phyloP scores from a whole-genome alignment of 257 asterid genomes.

The Ballota nigra region DNA sequence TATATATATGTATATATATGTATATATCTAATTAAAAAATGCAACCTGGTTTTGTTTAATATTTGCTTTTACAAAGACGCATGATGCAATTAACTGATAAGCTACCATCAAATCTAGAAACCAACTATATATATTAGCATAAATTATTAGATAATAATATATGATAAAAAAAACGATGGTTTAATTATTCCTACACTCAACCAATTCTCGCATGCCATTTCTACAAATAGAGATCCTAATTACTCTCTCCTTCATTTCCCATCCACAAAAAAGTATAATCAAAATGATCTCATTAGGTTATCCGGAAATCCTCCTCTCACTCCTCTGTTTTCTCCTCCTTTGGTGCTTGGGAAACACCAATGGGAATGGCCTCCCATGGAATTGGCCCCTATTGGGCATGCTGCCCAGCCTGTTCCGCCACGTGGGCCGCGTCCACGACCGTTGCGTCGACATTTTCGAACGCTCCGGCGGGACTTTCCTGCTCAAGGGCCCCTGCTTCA shows the following conservation, averaged over 20 bases:
- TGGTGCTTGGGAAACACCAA: conserved; percentile 23
- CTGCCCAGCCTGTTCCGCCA: conserved; percentile 38
- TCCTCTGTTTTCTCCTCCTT: conserved; percentile 23
- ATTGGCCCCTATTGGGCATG: conserved; percentile 52
- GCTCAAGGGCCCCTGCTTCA: conserved; percentile 45
- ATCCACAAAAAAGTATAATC: background rate
- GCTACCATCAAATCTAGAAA: conserved; percentile 34
- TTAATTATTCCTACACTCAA: conserved; percentile 29
- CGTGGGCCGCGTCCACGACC: conserved; percentile 38
- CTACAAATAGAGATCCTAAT: background rate
- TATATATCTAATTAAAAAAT: too few relatives aligned
- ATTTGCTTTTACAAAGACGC: background rate
- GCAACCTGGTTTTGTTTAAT: too few relatives aligned
- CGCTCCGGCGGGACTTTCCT: conserved; percentile 33
- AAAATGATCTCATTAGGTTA: conserved; percentile 33
- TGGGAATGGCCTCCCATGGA: conserved; percentile 37
- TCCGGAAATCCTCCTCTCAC: conserved; percentile 35
- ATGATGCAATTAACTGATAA: conserved; percentile 27
- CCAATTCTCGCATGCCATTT: background rate
- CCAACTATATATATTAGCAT: background rate
- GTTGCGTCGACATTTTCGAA: conserved; percentile 23
- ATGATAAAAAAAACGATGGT: conserved; percentile 5
- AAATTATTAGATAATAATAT: background rate
- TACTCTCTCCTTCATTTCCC: background rate
- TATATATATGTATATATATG: too few relatives aligned